Percentiles rank a stretch among this genome's conserved stretches.
Evolutionary conservation across 805 yeast species (phyloP).

Genomic region (Kazachstania martiniae): DNA sequence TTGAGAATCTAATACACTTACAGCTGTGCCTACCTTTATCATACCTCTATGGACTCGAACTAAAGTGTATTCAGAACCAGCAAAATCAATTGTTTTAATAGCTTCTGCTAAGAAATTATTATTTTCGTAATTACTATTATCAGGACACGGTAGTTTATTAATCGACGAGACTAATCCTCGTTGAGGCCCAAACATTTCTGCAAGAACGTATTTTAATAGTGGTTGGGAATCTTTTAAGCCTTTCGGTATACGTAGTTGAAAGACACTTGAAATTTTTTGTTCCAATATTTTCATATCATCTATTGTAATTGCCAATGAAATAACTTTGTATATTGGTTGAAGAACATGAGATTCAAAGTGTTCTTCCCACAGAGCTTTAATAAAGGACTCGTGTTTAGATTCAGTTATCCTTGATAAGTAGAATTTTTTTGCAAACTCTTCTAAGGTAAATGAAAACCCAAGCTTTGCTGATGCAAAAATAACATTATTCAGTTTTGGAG

Average conservation of each 20-base stretch:
- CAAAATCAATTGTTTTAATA: constrained; percentile 47
- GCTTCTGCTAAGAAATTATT: constrained; percentile 33
- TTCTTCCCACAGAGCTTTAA: constrained; percentile 68
- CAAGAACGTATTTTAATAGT: constrained; percentile 44
- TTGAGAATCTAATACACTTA: constrained; percentile 17
- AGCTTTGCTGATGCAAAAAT: constrained; percentile 62
- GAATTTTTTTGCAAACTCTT: constrained; percentile 51
- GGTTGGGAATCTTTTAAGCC: constrained; percentile 44
- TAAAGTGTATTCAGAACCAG: constrained; percentile 43
- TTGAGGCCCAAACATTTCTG: constrained; percentile 37
- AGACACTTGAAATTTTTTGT: constrained; percentile 35
- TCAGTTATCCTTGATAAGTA: constrained; percentile 28
- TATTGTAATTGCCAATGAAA: constrained; percentile 46
- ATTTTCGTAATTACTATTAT: neutral
- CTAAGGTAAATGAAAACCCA: constrained; percentile 53
- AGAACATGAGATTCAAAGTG: constrained; percentile 56
- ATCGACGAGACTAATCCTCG: constrained; percentile 42
- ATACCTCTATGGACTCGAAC: constrained; percentile 57
- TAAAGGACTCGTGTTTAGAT: constrained; percentile 33
- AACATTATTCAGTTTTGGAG: constrained; percentile 60
- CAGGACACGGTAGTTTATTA: neutral
- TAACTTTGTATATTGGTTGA: constrained; percentile 71
- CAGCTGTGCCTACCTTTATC: constrained; percentile 44
- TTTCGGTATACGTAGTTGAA: constrained; percentile 34
- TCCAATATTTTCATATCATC: constrained; percentile 30